Base-by-base conservation (phyloP, 768 basidiomycete genomes). In the Boletus sp. region DNA sequence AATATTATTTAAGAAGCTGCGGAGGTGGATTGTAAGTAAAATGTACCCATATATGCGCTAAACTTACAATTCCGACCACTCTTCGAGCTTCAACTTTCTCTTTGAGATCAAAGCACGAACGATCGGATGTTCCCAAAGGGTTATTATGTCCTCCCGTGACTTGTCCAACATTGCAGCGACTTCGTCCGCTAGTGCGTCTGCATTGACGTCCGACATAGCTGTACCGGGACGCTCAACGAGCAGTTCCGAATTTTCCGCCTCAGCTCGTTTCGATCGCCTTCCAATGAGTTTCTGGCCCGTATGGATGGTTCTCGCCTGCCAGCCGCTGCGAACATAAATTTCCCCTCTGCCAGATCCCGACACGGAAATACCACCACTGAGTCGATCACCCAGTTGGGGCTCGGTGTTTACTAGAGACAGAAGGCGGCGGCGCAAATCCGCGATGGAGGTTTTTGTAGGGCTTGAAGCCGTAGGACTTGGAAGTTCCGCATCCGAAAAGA, bases 51-150 rank as follows among this genome's bases (percentile, higher is more conserved):
- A 62, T 63, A 71, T 61, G 64, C 67, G 20, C 42, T 9, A 12
- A 42, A 78, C 91, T 71, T 67, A 93, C 91, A 89, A 94, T 74
- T 92, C 91, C 12, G 89, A 84, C 86, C 90, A 92, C 70, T 94
- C 91, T 61, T 93, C 90, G 50, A 93, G 76, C 65, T 89, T 86
- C 48, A 93, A 72, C 56, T 85, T 84, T 55, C 90, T 79, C 65
- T 81, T 84, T 20, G 76, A 75, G 46, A 91, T 85, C 70, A 92
- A 72, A 29, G 78, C 82, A 65, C 81, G 83, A 51, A 94, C 91
- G 9, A 81, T 79, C 0, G 86, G 81, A 60, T 90, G 85, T 47
- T 78, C 75, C 90, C 91, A 93, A 20, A 94, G 78, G 53, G 83
- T 78, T 55, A 78, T 76, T 66, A 92, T 83, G 66, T 92, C 90